phyloP scores from a whole-genome alignment of 106 monocot genomes.

The Amphibolis antarctica region DNA sequence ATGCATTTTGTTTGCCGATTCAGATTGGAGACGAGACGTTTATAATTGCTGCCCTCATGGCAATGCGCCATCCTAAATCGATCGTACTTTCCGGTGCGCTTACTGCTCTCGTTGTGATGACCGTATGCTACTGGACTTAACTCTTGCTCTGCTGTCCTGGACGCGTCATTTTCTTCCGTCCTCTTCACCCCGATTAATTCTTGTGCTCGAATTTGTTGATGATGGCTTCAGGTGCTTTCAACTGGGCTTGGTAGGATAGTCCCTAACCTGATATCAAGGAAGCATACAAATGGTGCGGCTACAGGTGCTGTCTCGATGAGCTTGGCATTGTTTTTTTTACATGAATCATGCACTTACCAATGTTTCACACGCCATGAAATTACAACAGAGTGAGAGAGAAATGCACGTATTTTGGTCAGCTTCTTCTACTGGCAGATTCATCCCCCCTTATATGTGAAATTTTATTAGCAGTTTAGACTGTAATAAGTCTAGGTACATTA shows the following conservation, averaged over 20 bases:
- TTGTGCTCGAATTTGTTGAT: too few relatives aligned
- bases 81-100: constrained; percentile 92
- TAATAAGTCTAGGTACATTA: too few relatives aligned
- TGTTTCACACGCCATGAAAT: not conserved
- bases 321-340: not conserved
- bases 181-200: too few relatives aligned
- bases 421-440: too few relatives aligned
- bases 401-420: too few relatives aligned
- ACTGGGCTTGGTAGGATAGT: constrained; percentile 95
- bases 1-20: not conserved
- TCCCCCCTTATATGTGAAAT: too few relatives aligned
- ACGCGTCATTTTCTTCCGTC: too few relatives aligned
- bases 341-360: too few relatives aligned
- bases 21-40: constrained; percentile 99
- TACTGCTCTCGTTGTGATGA: constrained; percentile 86
- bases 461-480: too few relatives aligned
- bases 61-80: constrained; percentile 94
- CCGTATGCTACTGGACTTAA: constrained; percentile 30
- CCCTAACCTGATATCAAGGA: constrained; percentile 93
- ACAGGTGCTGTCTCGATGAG: constrained; percentile 47
- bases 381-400: too few relatives aligned
- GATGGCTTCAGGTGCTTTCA: constrained; percentile 82
- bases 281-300: constrained; percentile 90
- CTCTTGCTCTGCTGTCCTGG: too few relatives aligned
- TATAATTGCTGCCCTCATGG: constrained; percentile 96